Percentiles rank a stretch among this genome's conserved stretches.
phyloP scores from a whole-genome alignment of 257 asterid genomes.

The Solanum lignicaule region DNA sequence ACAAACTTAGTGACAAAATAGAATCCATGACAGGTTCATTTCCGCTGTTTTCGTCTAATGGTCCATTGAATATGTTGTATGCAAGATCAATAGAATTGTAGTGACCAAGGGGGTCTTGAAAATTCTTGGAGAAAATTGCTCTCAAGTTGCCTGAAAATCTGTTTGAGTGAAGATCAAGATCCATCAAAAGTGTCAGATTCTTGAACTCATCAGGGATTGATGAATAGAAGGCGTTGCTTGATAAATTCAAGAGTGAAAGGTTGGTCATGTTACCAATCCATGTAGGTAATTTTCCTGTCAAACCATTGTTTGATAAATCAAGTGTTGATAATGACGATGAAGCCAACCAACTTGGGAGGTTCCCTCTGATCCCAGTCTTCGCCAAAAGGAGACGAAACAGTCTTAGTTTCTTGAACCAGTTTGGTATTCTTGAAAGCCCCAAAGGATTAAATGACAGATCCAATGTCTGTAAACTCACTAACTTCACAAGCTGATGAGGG shows the following conservation, averaged over 20 bases:
- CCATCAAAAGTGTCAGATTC: conserved; percentile 30
- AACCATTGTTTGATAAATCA: conserved; percentile 48
- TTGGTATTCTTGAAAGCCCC: conserved; percentile 24
- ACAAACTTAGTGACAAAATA: conserved; percentile 28
- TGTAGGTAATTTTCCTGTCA: conserved; percentile 40
- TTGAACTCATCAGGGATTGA: conserved; percentile 37
- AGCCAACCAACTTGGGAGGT: conserved; percentile 41
- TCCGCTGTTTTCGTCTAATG: conserved; percentile 27
- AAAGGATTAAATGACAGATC: conserved; percentile 62
- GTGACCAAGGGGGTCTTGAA: conserved; percentile 26
- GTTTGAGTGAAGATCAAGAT: conserved; percentile 62
- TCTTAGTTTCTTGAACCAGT: conserved; percentile 24
- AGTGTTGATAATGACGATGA: conserved; percentile 35
- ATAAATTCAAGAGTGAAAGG: conserved; percentile 39
- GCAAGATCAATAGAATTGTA: conserved; percentile 46
- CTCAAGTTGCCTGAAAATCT: conserved; percentile 31
- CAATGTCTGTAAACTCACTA: conserved; percentile 21
- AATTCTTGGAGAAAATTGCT: conserved; percentile 21
- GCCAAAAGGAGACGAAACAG: conserved; percentile 30
- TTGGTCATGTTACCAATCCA: conserved; percentile 64
- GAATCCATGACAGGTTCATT: conserved; percentile 17
- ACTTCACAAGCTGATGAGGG: conserved; percentile 25
- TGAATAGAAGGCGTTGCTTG: conserved; percentile 39
- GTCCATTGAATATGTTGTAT: conserved; percentile 33
- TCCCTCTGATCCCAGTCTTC: conserved; percentile 45